Base-by-base conservation (phyloP, 192 early-diverging fungal genomes). In the Jimgerdemannia lactiflua region DNA sequence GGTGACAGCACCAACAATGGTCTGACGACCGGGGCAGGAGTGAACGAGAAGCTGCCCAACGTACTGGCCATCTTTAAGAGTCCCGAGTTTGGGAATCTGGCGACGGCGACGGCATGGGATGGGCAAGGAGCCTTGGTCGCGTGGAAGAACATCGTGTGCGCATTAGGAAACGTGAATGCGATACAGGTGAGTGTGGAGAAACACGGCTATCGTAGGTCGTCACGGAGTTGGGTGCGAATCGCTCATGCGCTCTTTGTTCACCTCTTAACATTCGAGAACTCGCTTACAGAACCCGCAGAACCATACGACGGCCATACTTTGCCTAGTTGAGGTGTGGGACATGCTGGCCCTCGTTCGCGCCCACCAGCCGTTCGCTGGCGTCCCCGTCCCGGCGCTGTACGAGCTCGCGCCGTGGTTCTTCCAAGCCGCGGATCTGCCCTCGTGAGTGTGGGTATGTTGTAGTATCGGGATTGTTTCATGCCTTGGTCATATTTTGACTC, bases 101-200 rank as follows among this genome's bases (percentile, higher is more conserved):
- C 76, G 3, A 72, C 75, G 54, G 74, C 85, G n/a, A 59, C 71
- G 10, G 8, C 49, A 59, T 88, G 88, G 78, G 79, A 80, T 70
- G 74, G 73, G 0, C 79, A 80, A 42, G 67, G 65, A 19, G 82
- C 86, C 4, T 75, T 91, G 4, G 77, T 75, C 4, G 67, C 89
- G 6, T 96, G 94, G 94, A 95, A 95, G 68, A 94, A 94, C 70
- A 82, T 95, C 71, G 71, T 96, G 14, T 93, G 91, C 77, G 79
- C 90, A 4, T 69, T 96, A 41, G 95, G 95, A 1, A 90, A 94
- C 72, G 64, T 93, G 4, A 94, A 94, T 70, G 67, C 84, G 9
- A 93, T 95, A 40, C 69, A 87, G 78, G 90, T 91, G 80, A 41
- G 43, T 10, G 49, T 59, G 49, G 8, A 17, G 59, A 72, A 14